Evolutionary conservation across 805 yeast species (phyloP).

Genomic region (Ogataea trehalophila): DNA sequence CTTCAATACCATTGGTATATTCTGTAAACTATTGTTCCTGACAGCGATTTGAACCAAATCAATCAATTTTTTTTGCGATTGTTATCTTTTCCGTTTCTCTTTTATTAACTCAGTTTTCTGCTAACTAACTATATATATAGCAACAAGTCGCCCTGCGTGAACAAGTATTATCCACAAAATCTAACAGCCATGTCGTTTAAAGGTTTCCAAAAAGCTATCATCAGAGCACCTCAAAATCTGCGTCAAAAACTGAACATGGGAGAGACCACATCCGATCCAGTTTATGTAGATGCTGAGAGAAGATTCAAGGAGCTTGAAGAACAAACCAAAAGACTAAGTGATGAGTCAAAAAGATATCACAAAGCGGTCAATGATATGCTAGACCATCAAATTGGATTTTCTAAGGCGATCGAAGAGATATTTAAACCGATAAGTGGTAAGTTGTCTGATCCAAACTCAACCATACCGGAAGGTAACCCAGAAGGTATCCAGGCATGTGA

Average conservation of each 20-base stretch:
- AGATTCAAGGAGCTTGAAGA: conserved; percentile 88
- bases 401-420: conserved; percentile 92
- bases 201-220: conserved; percentile 75
- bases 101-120: too few species aligned
- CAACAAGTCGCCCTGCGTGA: neutral
- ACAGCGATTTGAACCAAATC: too few species aligned
- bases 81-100: too few species aligned
- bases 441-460: conserved; percentile 80
- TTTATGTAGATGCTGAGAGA: conserved; percentile 92
- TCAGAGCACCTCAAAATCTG: conserved; percentile 86
- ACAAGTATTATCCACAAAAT: neutral
- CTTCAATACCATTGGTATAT: too few species aligned
- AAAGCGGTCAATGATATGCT: conserved; percentile 91
- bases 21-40: too few species aligned
- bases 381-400: conserved; percentile 88
- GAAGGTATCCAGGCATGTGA: conserved; percentile 95
- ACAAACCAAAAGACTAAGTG: conserved; percentile 84
- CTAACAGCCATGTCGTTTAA: conserved; percentile 68
- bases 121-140: too few species aligned
- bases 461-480: conserved; percentile 89
- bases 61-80: too few species aligned
- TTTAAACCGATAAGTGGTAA: conserved; percentile 95
- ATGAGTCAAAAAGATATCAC: conserved; percentile 86
- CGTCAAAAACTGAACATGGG: conserved; percentile 92
- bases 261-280: conserved; percentile 72